Evolutionary conservation across 1,284 basidiomycete species (phyloP).

Genomic region (Heterobasidion occidentale): DNA sequence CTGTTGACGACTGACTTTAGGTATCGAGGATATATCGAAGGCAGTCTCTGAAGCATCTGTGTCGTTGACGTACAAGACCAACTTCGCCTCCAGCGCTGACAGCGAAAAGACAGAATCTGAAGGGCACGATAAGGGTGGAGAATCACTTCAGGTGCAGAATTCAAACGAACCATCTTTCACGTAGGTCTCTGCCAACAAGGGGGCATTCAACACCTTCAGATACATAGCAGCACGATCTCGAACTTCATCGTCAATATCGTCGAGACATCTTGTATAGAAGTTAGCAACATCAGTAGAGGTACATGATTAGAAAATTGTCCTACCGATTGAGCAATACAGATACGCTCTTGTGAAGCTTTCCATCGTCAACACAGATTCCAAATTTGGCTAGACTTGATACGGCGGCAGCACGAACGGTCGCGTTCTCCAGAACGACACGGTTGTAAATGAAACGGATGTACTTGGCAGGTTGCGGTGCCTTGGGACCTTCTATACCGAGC

Average conservation of each 20-base stretch:
- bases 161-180: slow-evolving; percentile 76
- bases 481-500: slow-evolving; percentile 93
- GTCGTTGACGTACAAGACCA: slow-evolving; percentile 87
- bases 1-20: slow-evolving; percentile 87
- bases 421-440: slow-evolving; percentile 97
- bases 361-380: slow-evolving; percentile 79
- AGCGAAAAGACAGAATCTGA: slow-evolving; percentile 90
- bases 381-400: slow-evolving; percentile 96
- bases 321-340: slow-evolving; percentile 79
- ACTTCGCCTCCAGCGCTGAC: slow-evolving; percentile 77
- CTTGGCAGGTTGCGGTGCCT: slow-evolving; percentile 92
- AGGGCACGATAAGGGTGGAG: slow-evolving; percentile 3
- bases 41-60: slow-evolving; percentile 56
- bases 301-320: slow-evolving; percentile 14
- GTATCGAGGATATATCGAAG: slow-evolving; percentile 78
- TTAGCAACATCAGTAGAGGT: slow-evolving; percentile 2
- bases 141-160: background rate
- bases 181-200: slow-evolving; percentile 76
- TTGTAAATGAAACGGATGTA: slow-evolving; percentile 99
- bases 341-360: slow-evolving; percentile 77
- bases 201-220: slow-evolving; percentile 77
- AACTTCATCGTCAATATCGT: slow-evolving; percentile 99
- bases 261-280: slow-evolving; percentile 66
- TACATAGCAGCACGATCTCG: slow-evolving; percentile 96
- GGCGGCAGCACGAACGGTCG: slow-evolving; percentile 95